Percentiles rank a stretch among this genome's conserved stretches.
Evolutionary conservation across 352 stramenopile genomes (phyloP).

Genomic region (Phytophthora sp.): DNA sequence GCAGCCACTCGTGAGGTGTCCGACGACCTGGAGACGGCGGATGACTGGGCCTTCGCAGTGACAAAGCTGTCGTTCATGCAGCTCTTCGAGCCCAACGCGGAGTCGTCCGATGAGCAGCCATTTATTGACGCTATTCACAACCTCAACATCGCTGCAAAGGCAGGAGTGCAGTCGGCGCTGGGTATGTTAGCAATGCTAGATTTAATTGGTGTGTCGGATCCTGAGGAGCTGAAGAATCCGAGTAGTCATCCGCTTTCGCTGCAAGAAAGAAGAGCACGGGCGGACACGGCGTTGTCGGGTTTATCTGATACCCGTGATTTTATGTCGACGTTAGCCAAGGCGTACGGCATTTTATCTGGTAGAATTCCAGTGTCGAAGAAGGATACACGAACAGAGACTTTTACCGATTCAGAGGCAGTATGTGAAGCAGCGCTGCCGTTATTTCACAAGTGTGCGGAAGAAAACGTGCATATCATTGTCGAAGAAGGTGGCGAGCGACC

Average conservation of each 20-base stretch:
- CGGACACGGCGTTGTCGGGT: constrained; percentile 37
- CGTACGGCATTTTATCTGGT: constrained; percentile 54
- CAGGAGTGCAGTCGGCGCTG: constrained; percentile 46
- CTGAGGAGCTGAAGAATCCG: constrained; percentile 24
- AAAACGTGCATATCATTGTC: constrained; percentile 58
- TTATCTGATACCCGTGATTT: constrained; percentile 51
- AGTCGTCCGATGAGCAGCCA: constrained; percentile 16
- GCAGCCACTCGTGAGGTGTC: background rate
- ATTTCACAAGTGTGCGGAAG: constrained; percentile 63
- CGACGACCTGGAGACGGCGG: constrained; percentile 18
- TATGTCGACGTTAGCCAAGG: constrained; percentile 62
- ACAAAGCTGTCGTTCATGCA: constrained; percentile 66
- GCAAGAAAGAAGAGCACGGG: constrained; percentile 40
- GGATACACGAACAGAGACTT: background rate
- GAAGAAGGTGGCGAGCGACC: constrained; percentile 55
- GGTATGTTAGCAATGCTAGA: constrained; percentile 62
- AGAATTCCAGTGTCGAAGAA: constrained; percentile 29
- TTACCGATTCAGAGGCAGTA: constrained; percentile 9
- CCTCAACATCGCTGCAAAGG: constrained; percentile 49
- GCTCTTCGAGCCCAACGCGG: constrained; percentile 54
- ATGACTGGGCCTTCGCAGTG: constrained; percentile 60
- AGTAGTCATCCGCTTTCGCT: constrained; percentile 17
- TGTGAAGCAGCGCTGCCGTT: constrained; percentile 53
- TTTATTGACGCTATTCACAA: constrained; percentile 55
- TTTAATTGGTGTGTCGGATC: constrained; percentile 52